A percentile compares a stretch with the other conserved stretches of the same genome.
Conservation (phyloP, 2,329 filamentous ascomycete genomes). For the Epichloe festucae region DNA sequence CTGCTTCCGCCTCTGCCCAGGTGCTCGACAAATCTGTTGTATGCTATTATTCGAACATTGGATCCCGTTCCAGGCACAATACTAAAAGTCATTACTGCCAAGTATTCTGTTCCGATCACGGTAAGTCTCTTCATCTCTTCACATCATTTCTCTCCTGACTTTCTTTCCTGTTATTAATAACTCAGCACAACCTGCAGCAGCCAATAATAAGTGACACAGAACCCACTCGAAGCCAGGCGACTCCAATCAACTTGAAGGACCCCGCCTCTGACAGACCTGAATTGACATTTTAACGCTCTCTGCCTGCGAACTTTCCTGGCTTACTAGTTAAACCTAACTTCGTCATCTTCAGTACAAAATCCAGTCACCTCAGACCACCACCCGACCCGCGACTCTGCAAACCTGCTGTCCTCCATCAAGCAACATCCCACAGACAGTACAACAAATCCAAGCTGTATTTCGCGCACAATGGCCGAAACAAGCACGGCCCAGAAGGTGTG, state of each 20-base stretch:
- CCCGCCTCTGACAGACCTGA: not conserved
- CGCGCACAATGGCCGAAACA: slow-evolving; percentile 23
- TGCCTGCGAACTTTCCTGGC: not conserved
- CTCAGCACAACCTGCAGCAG: not conserved
- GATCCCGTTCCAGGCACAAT: no score
- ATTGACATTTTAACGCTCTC: not conserved
- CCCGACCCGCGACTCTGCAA: not conserved
- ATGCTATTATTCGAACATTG: no score
- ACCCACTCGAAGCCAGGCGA: not conserved
- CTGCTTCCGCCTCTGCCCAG: no score
- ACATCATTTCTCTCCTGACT: no score
- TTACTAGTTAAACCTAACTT: not conserved
- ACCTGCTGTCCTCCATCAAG: not conserved
- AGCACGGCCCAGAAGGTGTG: slow-evolving; percentile 28
- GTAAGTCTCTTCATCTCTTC: not conserved
- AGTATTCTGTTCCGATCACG: not conserved
- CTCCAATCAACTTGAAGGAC: not conserved
- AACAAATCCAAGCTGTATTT: not conserved
- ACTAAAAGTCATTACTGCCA: no score
- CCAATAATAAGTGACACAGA: not conserved
- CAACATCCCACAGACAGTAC: not conserved
- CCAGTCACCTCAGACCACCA: not conserved
- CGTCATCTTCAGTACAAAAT: not conserved
- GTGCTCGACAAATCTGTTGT: no score
- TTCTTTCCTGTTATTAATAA: not conserved